Conservation (phyloP, 805 yeast species). For the Hanseniaspora lindneri region DNA sequence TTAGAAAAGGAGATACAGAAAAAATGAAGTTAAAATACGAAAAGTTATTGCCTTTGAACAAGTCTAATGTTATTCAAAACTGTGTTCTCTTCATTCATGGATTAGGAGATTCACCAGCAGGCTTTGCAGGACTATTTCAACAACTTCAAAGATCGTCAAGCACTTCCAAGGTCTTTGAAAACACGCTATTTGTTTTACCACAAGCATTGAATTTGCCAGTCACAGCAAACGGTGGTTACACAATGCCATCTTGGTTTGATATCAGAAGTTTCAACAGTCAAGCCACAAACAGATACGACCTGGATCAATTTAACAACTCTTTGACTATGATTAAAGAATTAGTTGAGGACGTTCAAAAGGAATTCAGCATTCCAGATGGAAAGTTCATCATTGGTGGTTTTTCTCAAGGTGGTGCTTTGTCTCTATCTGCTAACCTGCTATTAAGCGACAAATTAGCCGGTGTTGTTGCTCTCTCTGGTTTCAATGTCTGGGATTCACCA, state of each 20-base stretch:
- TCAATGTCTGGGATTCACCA: constrained; percentile 34
- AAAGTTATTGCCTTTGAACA: constrained; percentile 4
- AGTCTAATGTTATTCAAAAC: constrained; percentile 4
- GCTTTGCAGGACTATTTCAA: constrained; percentile 77
- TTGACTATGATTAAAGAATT: constrained; percentile 36
- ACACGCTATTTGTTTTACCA: constrained; percentile 72
- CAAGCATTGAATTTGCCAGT: constrained; percentile 70
- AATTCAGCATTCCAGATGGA: constrained; percentile 41
- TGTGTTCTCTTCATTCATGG: constrained; percentile 70
- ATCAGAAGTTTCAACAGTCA: constrained; percentile 42
- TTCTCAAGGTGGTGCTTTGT: constrained; percentile 82
- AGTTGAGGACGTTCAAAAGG: constrained; percentile 42
- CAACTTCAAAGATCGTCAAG: constrained; percentile 32
- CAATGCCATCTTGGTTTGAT: constrained; percentile 84
- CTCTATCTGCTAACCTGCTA: constrained; percentile 48
- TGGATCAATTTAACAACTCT: constrained; percentile 39
- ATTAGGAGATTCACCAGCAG: constrained; percentile 79
- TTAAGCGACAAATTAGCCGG: constrained; percentile 64
- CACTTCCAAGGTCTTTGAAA: constrained; percentile 34
- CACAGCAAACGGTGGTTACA: constrained; percentile 51
- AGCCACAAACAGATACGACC: constrained; percentile 20
- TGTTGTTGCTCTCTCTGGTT: constrained; percentile 65
- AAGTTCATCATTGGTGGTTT: constrained; percentile 88
- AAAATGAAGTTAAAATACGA: constrained; percentile 7
- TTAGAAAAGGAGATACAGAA: constrained; percentile 6